These are phyloP conservation scores for Cyphellophora europaea DNA, from an alignment of 2,329 filamentous ascomycete genomes.

Conservation along the genomic window DNA sequence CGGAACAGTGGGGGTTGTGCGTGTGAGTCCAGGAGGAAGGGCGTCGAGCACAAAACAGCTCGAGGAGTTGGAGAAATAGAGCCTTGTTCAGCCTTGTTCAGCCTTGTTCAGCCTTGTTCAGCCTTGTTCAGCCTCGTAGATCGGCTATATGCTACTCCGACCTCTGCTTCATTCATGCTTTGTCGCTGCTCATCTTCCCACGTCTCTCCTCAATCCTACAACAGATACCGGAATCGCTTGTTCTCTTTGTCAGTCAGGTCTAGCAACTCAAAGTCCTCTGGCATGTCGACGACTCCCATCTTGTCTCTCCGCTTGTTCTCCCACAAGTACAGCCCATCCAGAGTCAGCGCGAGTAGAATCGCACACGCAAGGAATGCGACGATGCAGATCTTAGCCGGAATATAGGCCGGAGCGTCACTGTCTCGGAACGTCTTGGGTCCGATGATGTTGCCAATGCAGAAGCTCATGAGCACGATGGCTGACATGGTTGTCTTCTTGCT, in stretches of 20 bases:
- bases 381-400: conserved; percentile 31
- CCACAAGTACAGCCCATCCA: conserved; percentile 22
- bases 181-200: no score
- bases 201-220: conserved; percentile 2
- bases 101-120: no score
- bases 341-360: conserved; percentile 18
- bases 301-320: conserved; percentile 23
- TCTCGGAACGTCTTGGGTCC: conserved; percentile 36
- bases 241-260: conserved; percentile 25
- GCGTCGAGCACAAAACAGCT: no score
- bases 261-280: conserved; percentile 21
- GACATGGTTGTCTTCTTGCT: conserved; percentile 42
- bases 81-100: no score
- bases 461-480: conserved; percentile 34
- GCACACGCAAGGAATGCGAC: conserved; percentile 26
- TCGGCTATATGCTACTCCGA: no score
- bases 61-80: no score
- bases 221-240: conserved; percentile 17
- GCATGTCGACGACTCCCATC: conserved; percentile 13
- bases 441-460: conserved; percentile 34
- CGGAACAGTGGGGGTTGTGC: no score
- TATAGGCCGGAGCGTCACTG: conserved; percentile 31
- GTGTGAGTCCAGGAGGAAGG: no score
- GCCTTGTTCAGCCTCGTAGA: no score
- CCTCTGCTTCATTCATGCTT: no score